Evolutionary conservation across 148 eudicot species (phyloP).

Genomic region (Cornus controversa): DNA sequence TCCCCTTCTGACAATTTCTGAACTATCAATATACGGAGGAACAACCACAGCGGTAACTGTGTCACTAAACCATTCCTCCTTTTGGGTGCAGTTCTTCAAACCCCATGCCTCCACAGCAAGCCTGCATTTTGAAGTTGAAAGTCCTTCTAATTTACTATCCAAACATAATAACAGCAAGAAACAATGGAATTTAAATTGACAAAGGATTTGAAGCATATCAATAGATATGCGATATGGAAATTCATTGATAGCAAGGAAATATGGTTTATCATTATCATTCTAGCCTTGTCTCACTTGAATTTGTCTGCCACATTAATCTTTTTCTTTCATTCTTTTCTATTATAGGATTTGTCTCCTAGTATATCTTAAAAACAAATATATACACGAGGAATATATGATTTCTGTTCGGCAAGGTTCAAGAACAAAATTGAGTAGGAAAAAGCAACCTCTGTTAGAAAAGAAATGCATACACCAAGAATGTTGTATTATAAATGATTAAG

Average conservation of each 20-base stretch:
- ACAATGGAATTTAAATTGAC: neutral
- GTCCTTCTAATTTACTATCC: neutral
- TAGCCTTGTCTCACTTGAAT: too few relatives aligned
- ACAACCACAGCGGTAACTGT: slow-evolving; percentile 90
- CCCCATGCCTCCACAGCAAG: slow-evolving; percentile 99
- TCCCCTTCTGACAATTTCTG: slow-evolving; percentile 70
- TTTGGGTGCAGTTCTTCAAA: slow-evolving; percentile 88
- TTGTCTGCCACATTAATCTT: too few relatives aligned
- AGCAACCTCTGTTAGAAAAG: neutral
- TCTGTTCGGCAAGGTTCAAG: neutral
- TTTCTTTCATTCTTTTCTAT: too few relatives aligned
- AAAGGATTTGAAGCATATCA: neutral
- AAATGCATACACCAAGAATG: neutral
- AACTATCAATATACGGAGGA: slow-evolving; percentile 80
- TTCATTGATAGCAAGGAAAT: neutral
- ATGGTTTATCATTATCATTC: too few relatives aligned
- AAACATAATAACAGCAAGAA: neutral
- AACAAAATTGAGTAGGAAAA: neutral
- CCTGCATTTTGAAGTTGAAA: slow-evolving; percentile 38
- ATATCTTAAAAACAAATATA: too few relatives aligned
- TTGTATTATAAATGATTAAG: neutral
- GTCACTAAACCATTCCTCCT: slow-evolving; percentile 97
- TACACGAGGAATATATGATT: too few relatives aligned
- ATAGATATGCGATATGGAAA: neutral
- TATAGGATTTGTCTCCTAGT: too few relatives aligned